Base-by-base conservation (phyloP, 164 flowering plant genomes). In the Piper longum region DNA sequence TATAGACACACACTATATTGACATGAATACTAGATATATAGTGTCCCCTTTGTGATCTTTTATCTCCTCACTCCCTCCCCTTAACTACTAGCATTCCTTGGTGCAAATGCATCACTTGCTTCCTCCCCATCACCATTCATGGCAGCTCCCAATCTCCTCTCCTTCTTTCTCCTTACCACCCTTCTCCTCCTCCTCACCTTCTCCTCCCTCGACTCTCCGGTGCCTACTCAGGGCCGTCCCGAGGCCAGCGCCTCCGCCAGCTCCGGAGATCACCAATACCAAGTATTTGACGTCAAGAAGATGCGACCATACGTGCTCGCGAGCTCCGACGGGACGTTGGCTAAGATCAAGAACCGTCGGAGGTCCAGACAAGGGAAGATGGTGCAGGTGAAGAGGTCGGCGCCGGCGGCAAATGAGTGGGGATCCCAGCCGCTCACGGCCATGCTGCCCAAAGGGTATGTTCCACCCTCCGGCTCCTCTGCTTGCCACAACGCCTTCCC, bases 371-470 rank as follows among this genome's bases (percentile, higher is more conserved):
- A 54, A 54, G 55, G 68, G 66, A 62, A 39, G 63, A 60, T 8
- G 65, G 63, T 42, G 66, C 64, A 60, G 70, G 69, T 19, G 65
- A 74, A 41, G 71, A 68, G 48, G 63, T 26, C 36, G 36, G 36
- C 36, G 36, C 36, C 36, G 36, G 69, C 57, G 66, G 19, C 13
- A 65, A 70, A 75, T 41, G 62, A 64, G 17, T 9, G 58, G 13
- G 61, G 67, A 41, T 48, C 71, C 61, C 66, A 70, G 70, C 56
- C 77, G 36, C 78, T 78, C 75, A 72, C 83, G 4, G 84, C 72
- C 43, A 86, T 86, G 91, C 87, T 86, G 55, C 91, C 91, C 0
- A 83, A 83, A 71, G 88, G 91, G 40, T 73, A 73, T 55, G 75
- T 82, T 19, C 91, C 91, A 64, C 88, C 88, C 58, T 83, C 88